Evolutionary conservation across 495 filamentous ascomycete species (phyloP).

Genomic region (Talaromyces adpressus): DNA sequence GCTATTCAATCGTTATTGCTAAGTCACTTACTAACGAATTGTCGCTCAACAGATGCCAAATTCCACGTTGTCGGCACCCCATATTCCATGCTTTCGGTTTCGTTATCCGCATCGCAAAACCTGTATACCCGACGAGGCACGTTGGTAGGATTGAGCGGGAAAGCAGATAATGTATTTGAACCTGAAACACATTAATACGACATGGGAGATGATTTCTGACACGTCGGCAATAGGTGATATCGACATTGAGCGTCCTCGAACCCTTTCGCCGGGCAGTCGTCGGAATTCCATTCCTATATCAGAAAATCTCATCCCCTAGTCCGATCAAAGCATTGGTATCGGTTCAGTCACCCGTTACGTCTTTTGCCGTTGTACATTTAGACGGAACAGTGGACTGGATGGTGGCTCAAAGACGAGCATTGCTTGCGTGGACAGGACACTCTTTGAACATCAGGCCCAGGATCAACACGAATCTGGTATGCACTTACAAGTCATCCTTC

Average conservation of each 20-base stretch:
- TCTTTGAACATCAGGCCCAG: constrained; percentile 68
- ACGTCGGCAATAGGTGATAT: constrained; percentile 51
- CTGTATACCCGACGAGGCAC: constrained; percentile 89
- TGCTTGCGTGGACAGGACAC: constrained; percentile 95
- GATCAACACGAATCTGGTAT: constrained; percentile 63
- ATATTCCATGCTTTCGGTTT: constrained; percentile 87
- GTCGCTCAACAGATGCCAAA: constrained; percentile 62
- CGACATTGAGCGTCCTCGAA: constrained; percentile 78
- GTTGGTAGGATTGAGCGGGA: constrained; percentile 81
- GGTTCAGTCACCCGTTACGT: constrained; percentile 74
- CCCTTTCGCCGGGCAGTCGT: constrained; percentile 70
- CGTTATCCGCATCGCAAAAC: constrained; percentile 84
- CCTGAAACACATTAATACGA: neutral
- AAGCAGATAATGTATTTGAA: constrained; percentile 70
- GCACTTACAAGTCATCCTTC: constrained; percentile 9
- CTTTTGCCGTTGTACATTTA: constrained; percentile 78
- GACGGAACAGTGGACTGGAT: constrained; percentile 98
- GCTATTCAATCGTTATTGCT: neutral
- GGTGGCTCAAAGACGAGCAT: constrained; percentile 71
- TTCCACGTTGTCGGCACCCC: constrained; percentile 89
- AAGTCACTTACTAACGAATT: neutral
- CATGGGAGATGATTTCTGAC: neutral
- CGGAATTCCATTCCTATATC: constrained; percentile 91
- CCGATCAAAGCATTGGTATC: constrained; percentile 82
- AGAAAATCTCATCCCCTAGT: constrained; percentile 75